Evolutionary conservation across 1,139 yeast species (phyloP), one percentile per base, ranked within the genome.

Genomic region (Yamadazyma sp.): DNA sequence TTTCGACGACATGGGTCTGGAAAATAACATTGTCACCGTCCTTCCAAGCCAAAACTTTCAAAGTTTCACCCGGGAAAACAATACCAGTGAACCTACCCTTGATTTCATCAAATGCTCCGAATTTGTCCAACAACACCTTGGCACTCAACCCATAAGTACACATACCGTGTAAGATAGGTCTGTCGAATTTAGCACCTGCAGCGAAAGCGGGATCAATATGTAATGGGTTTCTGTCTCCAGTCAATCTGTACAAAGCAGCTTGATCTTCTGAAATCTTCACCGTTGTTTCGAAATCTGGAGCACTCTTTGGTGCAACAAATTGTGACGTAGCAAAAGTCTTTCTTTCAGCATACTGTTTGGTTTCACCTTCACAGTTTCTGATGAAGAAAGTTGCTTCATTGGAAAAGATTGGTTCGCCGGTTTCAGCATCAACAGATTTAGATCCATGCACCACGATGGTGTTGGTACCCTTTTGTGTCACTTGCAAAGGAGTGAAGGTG

Each of bases 41-140:
- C 64, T 83, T 87, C 98, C 98, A 92, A 31, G 95, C 95, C 43
- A 69, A 69, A 31, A 92, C 81, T 56, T 75, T 77, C 61, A 92
- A 75, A 24, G 88, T 84, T 67, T 92, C 98, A 54, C 98, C 98
- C n/a, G 98, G 98, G 79, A 79, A 89, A 32, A 92, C 98, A 56
- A 87, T 83, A 55, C 92, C 92, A 25, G 95, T 79, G 62, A 92
- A 92, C 61, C 98, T 81, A 27, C 81, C 95, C 73, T 92, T 92
- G 62, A 89, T 77, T 70, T 89, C 96, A 58, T 77, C 77, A 64
- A 85, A 87, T 34, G 77, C 73, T 43, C 98, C 98, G 64, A 67
- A 92, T 57, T 85, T 75, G 55, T 89, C 96, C 56, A 76, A 74
- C 54, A 92, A 73, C 12, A 79, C 78, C 64, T 89, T 87, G 31